Percentiles rank a stretch among this genome's conserved stretches.
Evolutionary conservation across 352 stramenopile genomes (phyloP).

Genomic region (Phytophthora podocarpi): DNA sequence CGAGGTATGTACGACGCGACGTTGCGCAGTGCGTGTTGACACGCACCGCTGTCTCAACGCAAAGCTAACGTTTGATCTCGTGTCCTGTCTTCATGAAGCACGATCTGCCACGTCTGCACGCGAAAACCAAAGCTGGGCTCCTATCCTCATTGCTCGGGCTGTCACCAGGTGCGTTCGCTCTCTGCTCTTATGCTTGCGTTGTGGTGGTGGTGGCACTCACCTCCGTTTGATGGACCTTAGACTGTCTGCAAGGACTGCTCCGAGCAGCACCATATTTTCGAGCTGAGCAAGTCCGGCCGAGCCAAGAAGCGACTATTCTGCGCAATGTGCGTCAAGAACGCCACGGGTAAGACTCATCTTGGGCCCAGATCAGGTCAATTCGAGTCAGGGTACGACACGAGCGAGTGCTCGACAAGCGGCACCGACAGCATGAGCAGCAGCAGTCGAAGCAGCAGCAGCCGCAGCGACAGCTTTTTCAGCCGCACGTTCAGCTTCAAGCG

Average conservation of each 20-base stretch:
- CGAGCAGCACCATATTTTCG: slow-evolving; percentile 33
- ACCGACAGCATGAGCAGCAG: slow-evolving; percentile 24
- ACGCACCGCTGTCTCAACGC: slow-evolving; percentile 12
- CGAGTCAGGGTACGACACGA: slow-evolving; percentile 7
- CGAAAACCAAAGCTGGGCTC: slow-evolving; percentile 28
- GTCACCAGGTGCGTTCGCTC: slow-evolving; percentile 34
- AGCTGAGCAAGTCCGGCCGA: slow-evolving; percentile 26
- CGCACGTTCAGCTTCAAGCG: slow-evolving; percentile 31
- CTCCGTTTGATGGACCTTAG: slow-evolving; percentile 19
- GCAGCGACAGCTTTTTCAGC: slow-evolving; percentile 25
- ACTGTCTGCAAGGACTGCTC: slow-evolving; percentile 49
- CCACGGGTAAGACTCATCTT: slow-evolving; percentile 15
- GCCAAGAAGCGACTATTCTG: slow-evolving; percentile 40
- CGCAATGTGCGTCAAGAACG: slow-evolving; percentile 35
- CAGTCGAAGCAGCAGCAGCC: slow-evolving; percentile 24
- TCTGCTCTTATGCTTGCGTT: background rate
- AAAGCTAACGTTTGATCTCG: slow-evolving; percentile 19
- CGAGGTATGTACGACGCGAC: too few species aligned
- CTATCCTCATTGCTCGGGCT: slow-evolving; percentile 37
- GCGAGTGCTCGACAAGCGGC: slow-evolving; percentile 17
- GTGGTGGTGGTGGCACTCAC: background rate
- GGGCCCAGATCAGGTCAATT: background rate
- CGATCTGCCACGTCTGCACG: slow-evolving; percentile 41
- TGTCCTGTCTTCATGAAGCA: slow-evolving; percentile 25
- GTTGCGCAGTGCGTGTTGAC: too few species aligned